These are phyloP conservation scores for Dianthus caryophyllus DNA, from an alignment of 148 eudicot genomes.

Conservation along the genomic window DNA sequence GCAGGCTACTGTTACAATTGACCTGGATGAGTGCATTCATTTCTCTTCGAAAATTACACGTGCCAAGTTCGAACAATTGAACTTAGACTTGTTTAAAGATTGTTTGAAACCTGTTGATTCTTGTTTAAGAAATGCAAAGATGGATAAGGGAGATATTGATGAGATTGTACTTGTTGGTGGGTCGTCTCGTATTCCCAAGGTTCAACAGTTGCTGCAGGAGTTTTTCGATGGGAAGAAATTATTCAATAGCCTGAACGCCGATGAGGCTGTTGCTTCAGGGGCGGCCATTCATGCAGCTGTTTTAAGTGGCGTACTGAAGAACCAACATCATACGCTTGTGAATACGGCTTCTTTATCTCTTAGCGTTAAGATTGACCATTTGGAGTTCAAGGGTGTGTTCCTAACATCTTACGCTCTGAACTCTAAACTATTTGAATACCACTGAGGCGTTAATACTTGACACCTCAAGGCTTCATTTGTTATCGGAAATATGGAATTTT, in stretches of 20 bases:
- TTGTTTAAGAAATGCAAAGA: constrained; percentile 1
- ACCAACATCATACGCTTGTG: not conserved
- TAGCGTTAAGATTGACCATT: not conserved
- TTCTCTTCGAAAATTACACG: not conserved
- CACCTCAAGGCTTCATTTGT: too few relatives aligned
- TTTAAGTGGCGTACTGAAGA: not conserved
- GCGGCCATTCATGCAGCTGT: constrained; percentile 8
- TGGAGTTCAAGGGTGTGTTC: not conserved
- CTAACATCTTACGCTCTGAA: too few relatives aligned
- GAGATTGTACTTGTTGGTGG: constrained; percentile 12
- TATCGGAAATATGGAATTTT: too few relatives aligned
- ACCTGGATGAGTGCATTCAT: not conserved
- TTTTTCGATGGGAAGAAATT: constrained; percentile 10
- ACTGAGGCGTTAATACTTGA: too few relatives aligned
- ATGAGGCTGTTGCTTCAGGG: constrained; percentile 12
- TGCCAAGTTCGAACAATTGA: not conserved
- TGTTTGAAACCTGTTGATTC: not conserved
- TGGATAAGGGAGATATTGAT: constrained; percentile 2
- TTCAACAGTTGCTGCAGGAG: constrained; percentile 7
- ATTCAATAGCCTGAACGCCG: constrained; percentile 6
- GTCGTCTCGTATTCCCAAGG: constrained; percentile 11
- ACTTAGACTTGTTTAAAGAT: constrained; percentile 1
- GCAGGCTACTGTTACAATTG: not conserved
- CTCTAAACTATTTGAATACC: too few relatives aligned
- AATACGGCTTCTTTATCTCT: constrained; percentile 2